These are phyloP conservation scores for Coemansia sp. DNA, from an alignment of 192 early-diverging fungal genomes.

Conservation along the genomic window DNA sequence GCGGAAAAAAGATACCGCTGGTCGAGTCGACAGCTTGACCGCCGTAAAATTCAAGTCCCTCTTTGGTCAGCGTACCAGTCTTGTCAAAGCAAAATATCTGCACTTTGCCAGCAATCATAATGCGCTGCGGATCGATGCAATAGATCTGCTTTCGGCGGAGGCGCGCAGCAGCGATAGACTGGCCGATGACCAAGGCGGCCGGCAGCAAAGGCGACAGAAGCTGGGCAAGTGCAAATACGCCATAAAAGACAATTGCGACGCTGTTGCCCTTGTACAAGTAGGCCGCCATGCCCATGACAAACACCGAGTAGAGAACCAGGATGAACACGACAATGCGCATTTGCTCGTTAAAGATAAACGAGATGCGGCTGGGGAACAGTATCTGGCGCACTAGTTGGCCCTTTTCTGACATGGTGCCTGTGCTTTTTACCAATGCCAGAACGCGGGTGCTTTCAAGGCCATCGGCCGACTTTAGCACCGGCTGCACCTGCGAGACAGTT, in stretches of 20 bases:
- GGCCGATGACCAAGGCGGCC: constrained; percentile 59
- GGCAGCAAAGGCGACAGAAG: constrained; percentile 57
- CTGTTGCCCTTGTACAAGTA: constrained; percentile 44
- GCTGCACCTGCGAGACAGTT: constrained; percentile 53
- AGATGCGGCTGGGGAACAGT: constrained; percentile 56
- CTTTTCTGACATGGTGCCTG: constrained; percentile 55
- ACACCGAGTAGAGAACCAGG: constrained; percentile 51
- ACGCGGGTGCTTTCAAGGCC: constrained; percentile 30
- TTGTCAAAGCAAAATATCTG: constrained; percentile 65
- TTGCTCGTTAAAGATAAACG: constrained; percentile 64
- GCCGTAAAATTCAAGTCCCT: constrained; percentile 59
- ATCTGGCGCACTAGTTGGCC: constrained; percentile 61
- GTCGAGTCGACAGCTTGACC: background rate
- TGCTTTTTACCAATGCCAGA: constrained; percentile 16
- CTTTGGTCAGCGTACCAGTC: constrained; percentile 65
- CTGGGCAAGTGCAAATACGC: constrained; percentile 58
- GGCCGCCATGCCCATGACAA: constrained; percentile 33
- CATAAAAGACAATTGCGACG: constrained; percentile 54
- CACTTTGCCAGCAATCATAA: constrained; percentile 60
- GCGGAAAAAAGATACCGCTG: background rate
- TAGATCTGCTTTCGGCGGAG: constrained; percentile 53
- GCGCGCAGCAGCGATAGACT: constrained; percentile 54
- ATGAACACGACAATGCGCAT: constrained; percentile 56
- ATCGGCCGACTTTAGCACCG: constrained; percentile 17
- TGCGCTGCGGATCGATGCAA: constrained; percentile 58